Conservation (phyloP, 371 early-diverging fungal genomes). For the Choanephora cucurbitarum region DNA sequence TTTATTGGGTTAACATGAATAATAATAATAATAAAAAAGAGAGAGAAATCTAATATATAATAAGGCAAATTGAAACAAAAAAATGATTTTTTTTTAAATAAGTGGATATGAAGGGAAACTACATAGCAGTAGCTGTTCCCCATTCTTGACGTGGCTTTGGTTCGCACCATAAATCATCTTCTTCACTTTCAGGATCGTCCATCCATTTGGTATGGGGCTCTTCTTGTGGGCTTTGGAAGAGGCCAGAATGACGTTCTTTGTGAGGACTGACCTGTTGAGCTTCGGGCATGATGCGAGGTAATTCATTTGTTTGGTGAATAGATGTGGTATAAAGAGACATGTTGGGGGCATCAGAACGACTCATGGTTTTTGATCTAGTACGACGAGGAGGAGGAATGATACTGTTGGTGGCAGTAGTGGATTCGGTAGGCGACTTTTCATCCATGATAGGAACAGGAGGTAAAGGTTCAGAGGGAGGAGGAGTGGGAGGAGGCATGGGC, state of each 20-base stretch:
- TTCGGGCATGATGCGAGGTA: slow-evolving; percentile 21
- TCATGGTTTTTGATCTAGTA: slow-evolving; percentile 23
- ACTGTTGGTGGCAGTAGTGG: not conserved
- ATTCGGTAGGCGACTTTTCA: not conserved
- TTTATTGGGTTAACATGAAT: not conserved
- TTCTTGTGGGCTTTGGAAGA: slow-evolving; percentile 2
- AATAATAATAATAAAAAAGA: not conserved
- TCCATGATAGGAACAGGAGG: slow-evolving; percentile 28
- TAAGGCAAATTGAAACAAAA: too few species aligned
- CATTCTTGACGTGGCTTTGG: slow-evolving; percentile 1
- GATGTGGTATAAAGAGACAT: slow-evolving; percentile 18
- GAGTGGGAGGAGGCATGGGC: slow-evolving; percentile 36
- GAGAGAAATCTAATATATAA: not conserved
- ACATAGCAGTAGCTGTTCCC: slow-evolving; percentile 6
- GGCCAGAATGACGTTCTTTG: slow-evolving; percentile 4
- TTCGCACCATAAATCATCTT: slow-evolving; percentile 19
- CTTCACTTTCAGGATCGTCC: slow-evolving; percentile 39
- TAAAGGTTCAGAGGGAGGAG: slow-evolving; percentile 36
- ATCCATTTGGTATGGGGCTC: slow-evolving; percentile 34
- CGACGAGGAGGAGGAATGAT: slow-evolving; percentile 18
- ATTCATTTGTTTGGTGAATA: slow-evolving; percentile 18
- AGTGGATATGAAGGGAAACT: not conserved
- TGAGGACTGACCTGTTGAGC: slow-evolving; percentile 11
- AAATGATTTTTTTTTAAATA: not conserved
- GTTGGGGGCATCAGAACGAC: slow-evolving; percentile 14